phyloP scores from a whole-genome alignment of 768 basidiomycete genomes.

The Lepiota venenata region DNA sequence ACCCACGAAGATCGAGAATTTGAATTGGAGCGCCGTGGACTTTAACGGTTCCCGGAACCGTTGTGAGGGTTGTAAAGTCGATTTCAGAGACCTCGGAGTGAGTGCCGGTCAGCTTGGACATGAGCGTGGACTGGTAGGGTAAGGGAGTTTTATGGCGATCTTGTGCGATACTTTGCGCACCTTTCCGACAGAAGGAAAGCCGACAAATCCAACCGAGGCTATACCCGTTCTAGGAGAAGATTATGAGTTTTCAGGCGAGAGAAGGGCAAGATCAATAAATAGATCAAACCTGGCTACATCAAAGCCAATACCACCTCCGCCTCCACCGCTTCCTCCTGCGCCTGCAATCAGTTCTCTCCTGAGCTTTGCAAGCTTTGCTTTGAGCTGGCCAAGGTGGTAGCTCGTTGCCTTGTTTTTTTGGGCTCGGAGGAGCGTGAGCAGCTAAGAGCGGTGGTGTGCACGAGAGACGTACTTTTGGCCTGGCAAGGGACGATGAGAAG shows the following conservation, averaged over 20 bases:
- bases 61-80: conserved; percentile 95
- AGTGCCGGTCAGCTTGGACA: conserved; percentile 96
- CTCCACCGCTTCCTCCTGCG: conserved; percentile 73
- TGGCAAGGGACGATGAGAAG: conserved; percentile 26
- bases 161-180: conserved; percentile 29
- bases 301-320: conserved; percentile 89
- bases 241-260: conserved; percentile 1
- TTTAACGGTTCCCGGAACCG: conserved; percentile 91
- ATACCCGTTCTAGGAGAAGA: conserved; percentile 74
- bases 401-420: conserved; percentile 96
- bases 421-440: conserved; percentile 44
- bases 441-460: conserved; percentile 1
- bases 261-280: conserved; percentile 1
- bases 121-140: conserved; percentile 70
- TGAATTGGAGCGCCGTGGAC: conserved; percentile 97
- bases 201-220: conserved; percentile 92
- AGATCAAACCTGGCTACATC: conserved; percentile 74
- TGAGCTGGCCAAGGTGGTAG: conserved; percentile 94
- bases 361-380: conserved; percentile 97
- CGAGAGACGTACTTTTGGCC: conserved; percentile 68
- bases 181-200: conserved; percentile 95
- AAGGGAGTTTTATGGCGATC: not conserved
- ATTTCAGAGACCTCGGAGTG: conserved; percentile 95
- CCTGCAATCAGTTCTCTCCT: conserved; percentile 89
- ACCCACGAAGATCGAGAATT: conserved; percentile 85